These are phyloP conservation scores for Suillus placidus DNA, from an alignment of 768 basidiomycete genomes.

Conservation along the genomic window DNA sequence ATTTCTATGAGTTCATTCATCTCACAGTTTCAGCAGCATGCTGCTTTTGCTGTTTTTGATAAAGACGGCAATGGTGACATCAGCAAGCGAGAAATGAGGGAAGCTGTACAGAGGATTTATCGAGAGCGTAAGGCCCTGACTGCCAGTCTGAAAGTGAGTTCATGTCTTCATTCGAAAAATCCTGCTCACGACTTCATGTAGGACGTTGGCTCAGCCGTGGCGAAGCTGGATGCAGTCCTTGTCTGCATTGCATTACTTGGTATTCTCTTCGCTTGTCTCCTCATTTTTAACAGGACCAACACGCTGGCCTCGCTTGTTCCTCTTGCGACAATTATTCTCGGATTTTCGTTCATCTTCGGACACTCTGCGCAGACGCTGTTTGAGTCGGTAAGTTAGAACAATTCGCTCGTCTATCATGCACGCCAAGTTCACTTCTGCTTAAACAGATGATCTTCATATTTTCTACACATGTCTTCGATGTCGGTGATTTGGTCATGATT, in stretches of 20 bases:
- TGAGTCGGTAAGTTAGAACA: slow-evolving; percentile 57
- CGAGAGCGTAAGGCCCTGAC: slow-evolving; percentile 73
- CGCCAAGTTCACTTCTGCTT: slow-evolving; percentile 4
- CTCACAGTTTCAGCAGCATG: slow-evolving; percentile 44
- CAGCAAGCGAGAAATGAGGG: slow-evolving; percentile 76
- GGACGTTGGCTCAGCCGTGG: slow-evolving; percentile 74
- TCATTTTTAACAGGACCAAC: slow-evolving; percentile 71
- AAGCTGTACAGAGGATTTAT: slow-evolving; percentile 80
- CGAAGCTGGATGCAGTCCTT: slow-evolving; percentile 78
- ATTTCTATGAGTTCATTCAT: slow-evolving; percentile 8
- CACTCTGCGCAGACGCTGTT: slow-evolving; percentile 80
- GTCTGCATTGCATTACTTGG: slow-evolving; percentile 57
- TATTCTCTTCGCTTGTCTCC: slow-evolving; percentile 68
- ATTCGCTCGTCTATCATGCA: slow-evolving; percentile 1
- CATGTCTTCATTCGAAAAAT: neutral
- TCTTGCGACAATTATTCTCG: slow-evolving; percentile 77
- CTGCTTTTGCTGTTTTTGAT: slow-evolving; percentile 72
- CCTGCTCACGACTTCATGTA: slow-evolving; percentile 28
- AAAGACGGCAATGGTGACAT: slow-evolving; percentile 86
- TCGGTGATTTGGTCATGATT: slow-evolving; percentile 82
- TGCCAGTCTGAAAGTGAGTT: slow-evolving; percentile 64
- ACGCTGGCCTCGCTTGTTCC: slow-evolving; percentile 77
- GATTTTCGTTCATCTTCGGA: slow-evolving; percentile 85
- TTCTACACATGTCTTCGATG: slow-evolving; percentile 84
- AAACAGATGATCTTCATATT: slow-evolving; percentile 80